Percentiles rank a stretch among this genome's conserved stretches.
Conservation (phyloP, 2,329 filamentous ascomycete species). For the Fusarium floridanum region DNA sequence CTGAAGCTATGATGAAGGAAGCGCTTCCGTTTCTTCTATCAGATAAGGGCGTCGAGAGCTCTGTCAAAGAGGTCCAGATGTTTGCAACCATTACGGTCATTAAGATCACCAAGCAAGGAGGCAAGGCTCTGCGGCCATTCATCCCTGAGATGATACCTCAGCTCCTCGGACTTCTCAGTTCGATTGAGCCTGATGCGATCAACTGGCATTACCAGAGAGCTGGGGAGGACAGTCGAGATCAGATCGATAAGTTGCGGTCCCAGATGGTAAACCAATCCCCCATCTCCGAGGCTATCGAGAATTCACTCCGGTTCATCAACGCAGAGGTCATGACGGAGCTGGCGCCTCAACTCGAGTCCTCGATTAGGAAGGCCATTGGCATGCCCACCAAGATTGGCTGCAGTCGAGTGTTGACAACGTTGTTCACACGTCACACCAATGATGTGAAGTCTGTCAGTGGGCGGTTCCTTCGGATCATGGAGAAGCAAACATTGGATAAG, state of each 20-base stretch:
- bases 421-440: constrained; percentile 83
- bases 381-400: constrained; percentile 96
- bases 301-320: constrained; percentile 87
- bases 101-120: constrained; percentile 90
- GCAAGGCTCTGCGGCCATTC: constrained; percentile 82
- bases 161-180: constrained; percentile 84
- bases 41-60: constrained; percentile 88
- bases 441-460: constrained; percentile 82
- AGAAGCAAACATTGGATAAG: constrained; percentile 86
- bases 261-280: constrained; percentile 87
- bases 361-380: constrained; percentile 88
- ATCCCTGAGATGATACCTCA: constrained; percentile 85
- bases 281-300: constrained; percentile 91
- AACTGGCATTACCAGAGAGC: constrained; percentile 95
- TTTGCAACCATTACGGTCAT: constrained; percentile 88
- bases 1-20: constrained; percentile 84
- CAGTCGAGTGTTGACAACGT: constrained; percentile 83
- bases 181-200: constrained; percentile 87
- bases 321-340: constrained; percentile 81
- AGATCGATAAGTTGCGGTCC: constrained; percentile 89
- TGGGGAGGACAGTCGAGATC: constrained; percentile 86
- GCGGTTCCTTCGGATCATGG: constrained; percentile 80
- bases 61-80: constrained; percentile 85
- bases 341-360: constrained; percentile 77
- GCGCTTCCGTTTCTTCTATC: constrained; percentile 93